These are phyloP conservation scores for Crucihimalaya himalaica DNA, from an alignment of 345 rosid genomes.

Conservation along the genomic window DNA sequence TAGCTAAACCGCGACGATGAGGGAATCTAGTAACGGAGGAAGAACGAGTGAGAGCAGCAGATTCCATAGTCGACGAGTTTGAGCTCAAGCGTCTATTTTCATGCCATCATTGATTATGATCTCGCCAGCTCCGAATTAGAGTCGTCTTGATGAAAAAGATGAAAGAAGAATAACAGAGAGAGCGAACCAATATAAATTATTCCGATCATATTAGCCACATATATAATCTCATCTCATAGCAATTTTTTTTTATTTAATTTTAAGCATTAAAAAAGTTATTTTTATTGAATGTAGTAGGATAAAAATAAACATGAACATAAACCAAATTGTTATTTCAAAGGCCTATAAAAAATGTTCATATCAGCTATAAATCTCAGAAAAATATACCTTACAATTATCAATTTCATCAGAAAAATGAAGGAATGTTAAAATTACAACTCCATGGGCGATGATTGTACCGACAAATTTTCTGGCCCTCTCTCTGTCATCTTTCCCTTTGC, in stretches of 20 bases:
- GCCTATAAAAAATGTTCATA: conserved; percentile 1
- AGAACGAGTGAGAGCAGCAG: conserved; percentile 42
- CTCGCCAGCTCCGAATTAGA: conserved; percentile 10
- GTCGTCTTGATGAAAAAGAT: conserved; percentile 24
- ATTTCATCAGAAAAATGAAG: conserved; percentile 29
- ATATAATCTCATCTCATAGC: conserved; percentile 23
- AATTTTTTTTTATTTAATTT: too few relatives aligned
- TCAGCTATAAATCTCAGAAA: conserved; percentile 1
- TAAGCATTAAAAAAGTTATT: too few relatives aligned
- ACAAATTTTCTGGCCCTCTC: not conserved
- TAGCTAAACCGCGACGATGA: conserved; percentile 37
- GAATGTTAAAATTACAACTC: conserved; percentile 33
- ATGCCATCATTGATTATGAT: conserved; percentile 39
- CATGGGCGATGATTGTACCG: not conserved
- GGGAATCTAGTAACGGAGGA: conserved; percentile 48
- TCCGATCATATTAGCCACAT: conserved; percentile 39
- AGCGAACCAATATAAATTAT: not conserved
- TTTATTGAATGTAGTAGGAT: too few relatives aligned
- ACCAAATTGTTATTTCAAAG: not conserved
- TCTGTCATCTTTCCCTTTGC: conserved; percentile 75
- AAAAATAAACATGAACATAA: too few relatives aligned
- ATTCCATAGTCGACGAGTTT: conserved; percentile 49
- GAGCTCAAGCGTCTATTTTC: not conserved
- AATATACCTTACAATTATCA: conserved; percentile 5
- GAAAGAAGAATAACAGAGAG: not conserved